Evolutionary conservation across 345 rosid genomes (phyloP).

Genomic region (Zanthoxylum bungeanum): DNA sequence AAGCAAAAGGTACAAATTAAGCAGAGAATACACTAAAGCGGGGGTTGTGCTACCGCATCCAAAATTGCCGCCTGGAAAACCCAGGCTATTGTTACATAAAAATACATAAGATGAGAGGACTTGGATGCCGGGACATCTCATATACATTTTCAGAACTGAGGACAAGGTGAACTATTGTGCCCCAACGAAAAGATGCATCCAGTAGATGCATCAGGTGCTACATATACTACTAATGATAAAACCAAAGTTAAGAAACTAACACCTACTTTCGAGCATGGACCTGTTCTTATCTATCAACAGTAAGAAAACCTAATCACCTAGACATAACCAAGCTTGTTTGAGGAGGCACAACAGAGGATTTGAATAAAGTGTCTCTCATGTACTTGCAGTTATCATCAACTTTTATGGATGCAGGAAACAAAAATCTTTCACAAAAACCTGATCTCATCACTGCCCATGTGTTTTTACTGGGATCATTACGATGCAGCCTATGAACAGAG

Average conservation of each 20-base stretch:
- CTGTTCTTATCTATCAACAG: background rate
- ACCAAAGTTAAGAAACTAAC: too few relatives aligned
- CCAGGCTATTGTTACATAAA: constrained; percentile 26
- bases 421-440: constrained; percentile 19
- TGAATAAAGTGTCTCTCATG: constrained; percentile 43
- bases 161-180: constrained; percentile 12
- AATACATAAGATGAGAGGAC: constrained; percentile 14
- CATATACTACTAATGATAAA: constrained; percentile 13
- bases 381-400: constrained; percentile 71
- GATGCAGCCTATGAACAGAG: constrained; percentile 28
- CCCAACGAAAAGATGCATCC: constrained; percentile 26
- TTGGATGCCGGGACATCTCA: constrained; percentile 24
- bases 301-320: constrained; percentile 48
- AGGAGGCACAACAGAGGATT: constrained; percentile 43
- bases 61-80: constrained; percentile 40
- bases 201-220: constrained; percentile 21
- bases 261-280: background rate
- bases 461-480: background rate
- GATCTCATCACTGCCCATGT: constrained; percentile 6
- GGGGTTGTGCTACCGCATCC: constrained; percentile 36
- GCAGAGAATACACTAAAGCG: constrained; percentile 19
- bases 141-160: background rate
- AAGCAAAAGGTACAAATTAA: constrained; percentile 5
- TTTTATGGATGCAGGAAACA: constrained; percentile 31
- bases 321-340: constrained; percentile 66